Base-by-base conservation (phyloP, 179 eudicot species). In the Actinidia arguta region DNA sequence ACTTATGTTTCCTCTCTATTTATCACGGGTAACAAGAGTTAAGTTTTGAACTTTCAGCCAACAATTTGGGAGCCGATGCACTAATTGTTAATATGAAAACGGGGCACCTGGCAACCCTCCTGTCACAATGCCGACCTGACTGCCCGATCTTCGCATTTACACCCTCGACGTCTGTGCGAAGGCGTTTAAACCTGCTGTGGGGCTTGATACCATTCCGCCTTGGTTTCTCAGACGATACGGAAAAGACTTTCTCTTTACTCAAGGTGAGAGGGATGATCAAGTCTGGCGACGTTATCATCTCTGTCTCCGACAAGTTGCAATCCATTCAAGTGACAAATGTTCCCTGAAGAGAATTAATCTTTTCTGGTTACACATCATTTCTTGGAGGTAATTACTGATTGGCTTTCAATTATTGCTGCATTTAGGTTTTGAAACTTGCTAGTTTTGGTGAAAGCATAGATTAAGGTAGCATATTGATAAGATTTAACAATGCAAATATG, bases 141-240 rank as follows among this genome's bases (percentile, higher is more conserved):
- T 95, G 99, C 87, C 99, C 98, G 51, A 92, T 95, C 80, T 95
- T 95, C 80, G 99, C 99, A 25, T 95, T 95, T 73, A 94, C 97
- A 31, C 85, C 90, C 52, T 76, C 90, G 13, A 82, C 98, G 36
- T 90, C 98, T 66, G 90, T 94, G 12, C 88, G 97, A 85, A 89
- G 98, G 46, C 92, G 93, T 81, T 90, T 95, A 22, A 95, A 95
- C 85, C 88, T 95, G 70, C 99, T 94, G 78, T 95, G 99, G 99
- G 99, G 98, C 48, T 88, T 95, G 18, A 95, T 95, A 73, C 99
- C 99, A 70, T 95, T 95, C 89, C 93, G 98, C 48, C 72, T 95
- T 86, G 90, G 90, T 90, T 95, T 92, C 90, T 86, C 98, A 1
- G 99, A 94, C 69, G 99, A 95, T 56, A 93, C 94, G 99, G 98